Evolutionary conservation across 495 filamentous ascomycete genomes (phyloP).

Genomic region (Neurospora sp.): DNA sequence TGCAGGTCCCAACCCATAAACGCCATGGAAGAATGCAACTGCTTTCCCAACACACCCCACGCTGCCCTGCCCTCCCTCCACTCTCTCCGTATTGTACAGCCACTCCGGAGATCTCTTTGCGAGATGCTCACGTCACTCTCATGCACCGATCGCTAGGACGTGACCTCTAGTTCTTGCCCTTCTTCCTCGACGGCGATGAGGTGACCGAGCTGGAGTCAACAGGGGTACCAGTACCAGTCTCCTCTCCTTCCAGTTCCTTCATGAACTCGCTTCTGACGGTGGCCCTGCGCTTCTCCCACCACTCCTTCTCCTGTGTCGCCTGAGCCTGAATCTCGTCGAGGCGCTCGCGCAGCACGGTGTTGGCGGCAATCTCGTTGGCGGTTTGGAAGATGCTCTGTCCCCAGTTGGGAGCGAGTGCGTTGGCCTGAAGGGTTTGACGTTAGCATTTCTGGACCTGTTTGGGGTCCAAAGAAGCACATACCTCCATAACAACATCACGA

Average conservation of each 20-base stretch:
- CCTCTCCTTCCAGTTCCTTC: slow-evolving; percentile 66
- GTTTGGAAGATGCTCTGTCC: slow-evolving; percentile 92
- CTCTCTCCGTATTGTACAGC: slow-evolving; percentile 13
- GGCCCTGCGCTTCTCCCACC: slow-evolving; percentile 78
- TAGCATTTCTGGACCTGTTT: not conserved
- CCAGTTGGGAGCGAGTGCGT: slow-evolving; percentile 78
- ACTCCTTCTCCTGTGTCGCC: slow-evolving; percentile 60
- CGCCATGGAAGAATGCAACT: slow-evolving; percentile 21
- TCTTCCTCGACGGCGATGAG: slow-evolving; percentile 46
- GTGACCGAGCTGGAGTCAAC: not conserved
- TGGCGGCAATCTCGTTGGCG: slow-evolving; percentile 72
- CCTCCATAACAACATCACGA: slow-evolving; percentile 86
- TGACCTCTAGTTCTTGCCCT: slow-evolving; percentile 58
- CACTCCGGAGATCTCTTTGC: not conserved
- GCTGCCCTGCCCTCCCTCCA: not conserved
- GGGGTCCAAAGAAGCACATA: slow-evolving; percentile 22
- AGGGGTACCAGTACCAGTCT: not conserved
- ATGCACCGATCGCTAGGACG: not conserved
- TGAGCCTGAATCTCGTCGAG: slow-evolving; percentile 70
- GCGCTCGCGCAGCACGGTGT: slow-evolving; percentile 60
- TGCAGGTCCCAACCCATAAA: slow-evolving; percentile 14
- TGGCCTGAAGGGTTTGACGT: slow-evolving; percentile 45
- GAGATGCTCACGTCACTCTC: not conserved
- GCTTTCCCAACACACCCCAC: not conserved
- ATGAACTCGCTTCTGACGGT: slow-evolving; percentile 67